phyloP scores from a whole-genome alignment of 2,329 filamentous ascomycete species.

The Monosporascus sp. region DNA sequence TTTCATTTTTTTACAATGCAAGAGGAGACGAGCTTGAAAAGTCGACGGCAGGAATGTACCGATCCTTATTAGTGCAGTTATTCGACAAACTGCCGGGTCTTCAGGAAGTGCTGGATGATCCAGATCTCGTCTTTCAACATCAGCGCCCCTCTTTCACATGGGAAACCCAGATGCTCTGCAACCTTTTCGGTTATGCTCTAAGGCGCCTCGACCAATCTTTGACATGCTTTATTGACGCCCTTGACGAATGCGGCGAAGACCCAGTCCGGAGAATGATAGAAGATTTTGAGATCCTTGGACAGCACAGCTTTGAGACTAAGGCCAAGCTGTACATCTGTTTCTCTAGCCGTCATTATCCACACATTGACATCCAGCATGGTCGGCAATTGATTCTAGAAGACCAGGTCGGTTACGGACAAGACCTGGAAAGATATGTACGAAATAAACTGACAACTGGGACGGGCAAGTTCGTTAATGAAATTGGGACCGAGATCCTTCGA shows the following conservation, averaged over 20 bases:
- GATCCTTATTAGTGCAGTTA: constrained; percentile 41
- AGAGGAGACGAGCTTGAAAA: constrained; percentile 37
- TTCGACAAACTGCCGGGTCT: constrained; percentile 28
- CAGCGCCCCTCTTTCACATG: too few species aligned
- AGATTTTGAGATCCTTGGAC: constrained; percentile 4
- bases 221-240: constrained; percentile 7
- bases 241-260: constrained; percentile 10
- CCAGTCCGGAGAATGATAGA: constrained; percentile 9
- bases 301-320: neutral
- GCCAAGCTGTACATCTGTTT: constrained; percentile 1
- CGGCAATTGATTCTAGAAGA: constrained; percentile 20
- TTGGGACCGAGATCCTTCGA: constrained; percentile 22
- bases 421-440: constrained; percentile 24
- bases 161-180: too few species aligned
- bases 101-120: constrained; percentile 22
- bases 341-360: too few species aligned
- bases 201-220: too few species aligned
- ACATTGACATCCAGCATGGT: constrained; percentile 15
- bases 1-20: constrained; percentile 45
- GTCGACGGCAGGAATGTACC: constrained; percentile 40
- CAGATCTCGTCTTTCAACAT: neutral
- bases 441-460: constrained; percentile 21
- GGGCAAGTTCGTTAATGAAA: constrained; percentile 3
- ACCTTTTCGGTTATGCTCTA: too few species aligned
- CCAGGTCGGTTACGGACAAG: constrained; percentile 17